Evolutionary conservation across 2,329 filamentous ascomycete species (phyloP).

Genomic region (Trichophyton simii): DNA sequence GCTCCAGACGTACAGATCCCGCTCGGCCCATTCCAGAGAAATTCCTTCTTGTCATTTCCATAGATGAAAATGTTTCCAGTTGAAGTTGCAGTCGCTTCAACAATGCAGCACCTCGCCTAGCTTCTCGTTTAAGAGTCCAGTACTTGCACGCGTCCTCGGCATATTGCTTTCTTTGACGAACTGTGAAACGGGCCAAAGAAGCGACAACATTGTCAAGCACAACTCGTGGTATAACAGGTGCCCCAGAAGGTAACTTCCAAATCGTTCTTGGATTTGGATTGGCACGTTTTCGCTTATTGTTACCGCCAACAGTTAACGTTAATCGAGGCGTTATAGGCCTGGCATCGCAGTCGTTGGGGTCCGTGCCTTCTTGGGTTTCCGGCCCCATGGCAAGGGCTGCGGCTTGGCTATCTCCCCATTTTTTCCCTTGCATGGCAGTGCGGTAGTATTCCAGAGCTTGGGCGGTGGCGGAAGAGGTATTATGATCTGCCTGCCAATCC

Average conservation of each 20-base stretch:
- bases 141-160: slow-evolving; percentile 89
- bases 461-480: slow-evolving; percentile 64
- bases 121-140: slow-evolving; percentile 94
- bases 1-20: slow-evolving; percentile 61
- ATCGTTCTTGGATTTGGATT: slow-evolving; percentile 49
- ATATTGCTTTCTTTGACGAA: slow-evolving; percentile 80
- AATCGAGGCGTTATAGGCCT: slow-evolving; percentile 36
- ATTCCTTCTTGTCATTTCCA: slow-evolving; percentile 90
- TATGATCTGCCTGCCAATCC: slow-evolving; percentile 78
- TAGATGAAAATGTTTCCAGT: slow-evolving; percentile 91
- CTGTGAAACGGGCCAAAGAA: slow-evolving; percentile 69
- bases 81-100: slow-evolving; percentile 88
- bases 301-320: slow-evolving; percentile 43
- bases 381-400: slow-evolving; percentile 65
- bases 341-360: slow-evolving; percentile 34
- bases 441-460: slow-evolving; percentile 84
- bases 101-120: slow-evolving; percentile 76
- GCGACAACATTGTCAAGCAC: slow-evolving; percentile 78
- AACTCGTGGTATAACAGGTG: slow-evolving; percentile 81
- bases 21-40: slow-evolving; percentile 89
- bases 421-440: slow-evolving; percentile 71
- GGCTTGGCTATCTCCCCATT: slow-evolving; percentile 84
- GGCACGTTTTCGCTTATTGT: slow-evolving; percentile 44
- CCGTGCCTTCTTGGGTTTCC: slow-evolving; percentile 47
- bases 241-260: slow-evolving; percentile 90